These are phyloP conservation scores for Aciculosporium take DNA, from an alignment of 2,329 filamentous ascomycete genomes.

Conservation along the genomic window DNA sequence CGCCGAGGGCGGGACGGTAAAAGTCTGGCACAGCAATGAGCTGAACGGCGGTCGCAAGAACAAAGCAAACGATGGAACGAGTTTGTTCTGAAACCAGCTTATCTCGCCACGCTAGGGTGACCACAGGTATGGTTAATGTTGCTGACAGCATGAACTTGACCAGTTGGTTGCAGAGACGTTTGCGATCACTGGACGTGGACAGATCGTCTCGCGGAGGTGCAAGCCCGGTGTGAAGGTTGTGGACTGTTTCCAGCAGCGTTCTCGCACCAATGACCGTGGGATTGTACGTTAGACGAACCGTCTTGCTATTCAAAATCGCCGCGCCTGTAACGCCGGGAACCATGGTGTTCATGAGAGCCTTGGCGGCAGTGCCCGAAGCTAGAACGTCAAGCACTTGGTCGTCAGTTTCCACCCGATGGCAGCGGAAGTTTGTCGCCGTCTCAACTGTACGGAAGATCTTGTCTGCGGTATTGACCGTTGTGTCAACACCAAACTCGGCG, in stretches of 20 bases:
- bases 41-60: slow-evolving; percentile 37
- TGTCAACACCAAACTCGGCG: slow-evolving; percentile 20
- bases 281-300: slow-evolving; percentile 20
- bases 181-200: slow-evolving; percentile 15
- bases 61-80: slow-evolving; percentile 21
- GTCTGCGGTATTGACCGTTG: slow-evolving; percentile 11
- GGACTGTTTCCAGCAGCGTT: slow-evolving; percentile 13
- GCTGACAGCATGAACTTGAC: slow-evolving; percentile 18
- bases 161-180: slow-evolving; percentile 18
- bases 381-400: slow-evolving; percentile 18
- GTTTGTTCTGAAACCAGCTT: slow-evolving; percentile 10
- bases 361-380: slow-evolving; percentile 9
- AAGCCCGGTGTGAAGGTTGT: slow-evolving; percentile 11
- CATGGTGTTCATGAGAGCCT: slow-evolving; percentile 9
- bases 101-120: slow-evolving; percentile 19
- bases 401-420: slow-evolving; percentile 12
- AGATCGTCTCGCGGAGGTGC: slow-evolving; percentile 20
- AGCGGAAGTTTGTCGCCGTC: slow-evolving; percentile 17
- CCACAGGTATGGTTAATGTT: slow-evolving; percentile 19
- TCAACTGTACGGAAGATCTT: slow-evolving; percentile 15
- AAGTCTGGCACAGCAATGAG: slow-evolving; percentile 33
- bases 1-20: slow-evolving; percentile 31
- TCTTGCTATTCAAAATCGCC: slow-evolving; percentile 15
- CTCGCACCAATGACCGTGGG: slow-evolving; percentile 20
- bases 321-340: slow-evolving; percentile 15